These are phyloP conservation scores for Aspergillus aculeatus DNA, from an alignment of 2,329 filamentous ascomycete species.

Conservation along the genomic window DNA sequence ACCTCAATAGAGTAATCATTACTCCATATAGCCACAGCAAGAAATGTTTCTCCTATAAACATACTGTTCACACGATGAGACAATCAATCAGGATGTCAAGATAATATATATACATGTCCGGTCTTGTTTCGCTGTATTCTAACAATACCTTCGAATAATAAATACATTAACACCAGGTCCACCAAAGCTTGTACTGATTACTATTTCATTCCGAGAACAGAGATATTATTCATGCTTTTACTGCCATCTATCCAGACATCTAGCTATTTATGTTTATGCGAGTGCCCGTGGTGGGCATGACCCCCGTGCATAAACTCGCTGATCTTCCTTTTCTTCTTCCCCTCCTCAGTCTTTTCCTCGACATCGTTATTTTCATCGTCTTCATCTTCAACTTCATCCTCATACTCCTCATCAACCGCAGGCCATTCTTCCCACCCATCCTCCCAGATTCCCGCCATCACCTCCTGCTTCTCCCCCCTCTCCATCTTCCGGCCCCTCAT, in stretches of 20 bases:
- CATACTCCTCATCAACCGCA: conserved; percentile 20
- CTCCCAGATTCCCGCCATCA: conserved; percentile 54
- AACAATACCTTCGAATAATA: no score
- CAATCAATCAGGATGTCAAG: no score
- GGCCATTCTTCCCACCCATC: conserved; percentile 61
- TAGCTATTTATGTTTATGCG: conserved; percentile 14
- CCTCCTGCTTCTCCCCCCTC: conserved; percentile 46
- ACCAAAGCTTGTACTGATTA: no score
- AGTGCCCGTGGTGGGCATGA: conserved; percentile 14
- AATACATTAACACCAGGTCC: no score
- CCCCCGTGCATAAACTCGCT: conserved; percentile 29
- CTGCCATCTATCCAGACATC: not conserved
- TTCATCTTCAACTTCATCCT: conserved; percentile 4
- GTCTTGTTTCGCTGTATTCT: no score
- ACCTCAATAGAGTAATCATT: no score
- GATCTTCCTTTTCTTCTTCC: conserved; percentile 19
- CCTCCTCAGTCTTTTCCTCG: conserved; percentile 22
- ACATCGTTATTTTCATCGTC: not conserved
- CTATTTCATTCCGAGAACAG: not conserved
- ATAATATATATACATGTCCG: no score
- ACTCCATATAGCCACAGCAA: no score
- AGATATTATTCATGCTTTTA: not conserved
- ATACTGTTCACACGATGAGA: no score
- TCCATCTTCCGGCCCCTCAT: conserved; percentile 47
- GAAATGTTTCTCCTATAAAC: no score